These are phyloP conservation scores for Solanum lycopersicoides DNA, from an alignment of 257 asterid genomes.

Conservation along the genomic window DNA sequence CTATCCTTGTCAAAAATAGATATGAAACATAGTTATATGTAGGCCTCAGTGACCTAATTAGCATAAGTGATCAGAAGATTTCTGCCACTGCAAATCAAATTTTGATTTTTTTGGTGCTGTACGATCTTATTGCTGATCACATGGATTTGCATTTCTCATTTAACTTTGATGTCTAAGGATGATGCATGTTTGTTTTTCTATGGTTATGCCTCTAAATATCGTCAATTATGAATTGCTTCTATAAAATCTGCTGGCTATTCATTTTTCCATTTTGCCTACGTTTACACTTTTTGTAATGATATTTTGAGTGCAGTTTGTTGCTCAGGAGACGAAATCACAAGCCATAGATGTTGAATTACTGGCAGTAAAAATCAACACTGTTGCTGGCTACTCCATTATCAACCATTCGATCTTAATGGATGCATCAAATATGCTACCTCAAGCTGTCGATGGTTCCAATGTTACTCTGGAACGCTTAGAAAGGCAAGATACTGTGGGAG, in stretches of 20 bases:
- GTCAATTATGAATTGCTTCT: neutral
- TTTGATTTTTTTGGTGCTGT: neutral
- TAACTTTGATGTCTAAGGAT: neutral
- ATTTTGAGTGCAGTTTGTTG: constrained; percentile 6
- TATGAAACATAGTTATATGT: neutral
- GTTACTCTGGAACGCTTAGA: constrained; percentile 5
- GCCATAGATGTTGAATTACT: constrained; percentile 13
- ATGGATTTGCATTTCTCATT: neutral
- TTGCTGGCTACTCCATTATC: neutral
- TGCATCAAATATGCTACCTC: neutral
- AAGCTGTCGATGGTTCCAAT: neutral
- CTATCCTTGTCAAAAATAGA: neutral
- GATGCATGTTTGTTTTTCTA: neutral
- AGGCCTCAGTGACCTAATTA: neutral
- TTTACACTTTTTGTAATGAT: neutral
- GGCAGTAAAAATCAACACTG: neutral
- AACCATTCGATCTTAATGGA: neutral
- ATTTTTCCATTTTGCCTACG: neutral
- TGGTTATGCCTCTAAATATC: neutral
- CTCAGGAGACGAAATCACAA: constrained; percentile 11
- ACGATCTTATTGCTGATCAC: neutral
- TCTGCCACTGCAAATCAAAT: neutral
- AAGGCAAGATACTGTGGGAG: constrained; percentile 8
- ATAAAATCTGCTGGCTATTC: neutral
- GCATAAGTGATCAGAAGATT: neutral